These are phyloP conservation scores for Arabidopsis thaliana DNA, from an alignment of 345 rosid genomes.

Conservation along the genomic window TAIR10.1 NC_003074.8:341501-342000, in stretches of 20 bases:
- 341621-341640: conserved; percentile 87
- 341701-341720: background rate
- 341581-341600: conserved; percentile 90
- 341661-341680: conserved; percentile 24
- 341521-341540: conserved; percentile 1
- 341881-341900: background rate
- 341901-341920: conserved; percentile 26
- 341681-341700: background rate
- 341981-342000: conserved; percentile 64
- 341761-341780: conserved; percentile 93
- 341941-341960: conserved; percentile 99
- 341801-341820: conserved; percentile 88
- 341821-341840: conserved; percentile 95
- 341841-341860: conserved; percentile 93
- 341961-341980: conserved; percentile 79
- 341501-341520: background rate
- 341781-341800: conserved; percentile 88
- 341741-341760: conserved; percentile 75
- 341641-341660: conserved; percentile 58
- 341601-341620: conserved; percentile 90
- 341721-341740: conserved; percentile 59
- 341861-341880: background rate
- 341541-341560: conserved; percentile 72
- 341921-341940: conserved; percentile 99
- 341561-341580: conserved; percentile 94